Evolutionary conservation across 176 grass and related monocot species (phyloP).

Genomic region (Triticum timopheevii): DNA sequence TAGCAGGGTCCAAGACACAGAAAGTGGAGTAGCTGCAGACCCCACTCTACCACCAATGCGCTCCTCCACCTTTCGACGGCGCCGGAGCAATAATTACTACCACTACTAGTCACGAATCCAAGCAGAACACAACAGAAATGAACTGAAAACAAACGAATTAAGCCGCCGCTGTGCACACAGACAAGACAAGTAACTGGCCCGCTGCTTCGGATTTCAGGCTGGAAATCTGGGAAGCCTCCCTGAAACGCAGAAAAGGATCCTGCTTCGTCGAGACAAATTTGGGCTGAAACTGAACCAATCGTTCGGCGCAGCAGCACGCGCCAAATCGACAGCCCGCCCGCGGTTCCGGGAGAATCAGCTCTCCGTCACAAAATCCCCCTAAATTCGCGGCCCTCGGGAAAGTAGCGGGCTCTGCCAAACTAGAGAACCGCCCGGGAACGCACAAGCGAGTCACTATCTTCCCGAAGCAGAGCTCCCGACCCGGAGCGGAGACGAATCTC

Average conservation of each 20-base stretch:
- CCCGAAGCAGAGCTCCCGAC: neutral
- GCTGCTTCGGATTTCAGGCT: neutral
- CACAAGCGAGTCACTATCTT: neutral
- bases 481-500: neutral
- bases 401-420: no score
- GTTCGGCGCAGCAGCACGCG: no score
- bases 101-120: neutral
- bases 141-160: neutral
- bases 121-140: neutral
- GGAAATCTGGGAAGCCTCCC: neutral
- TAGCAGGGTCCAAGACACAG: neutral
- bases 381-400: no score
- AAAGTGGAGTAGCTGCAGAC: neutral
- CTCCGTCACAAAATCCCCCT: no score
- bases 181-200: neutral
- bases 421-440: neutral
- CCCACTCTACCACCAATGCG: neutral
- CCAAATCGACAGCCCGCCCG: no score
- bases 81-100: neutral
- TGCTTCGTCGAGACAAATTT: no score
- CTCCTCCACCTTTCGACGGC: neutral
- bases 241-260: no score
- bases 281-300: no score
- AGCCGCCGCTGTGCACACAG: neutral
- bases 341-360: no score